Conservation (phyloP, 2,329 filamentous ascomycete genomes). For the Drechslera avenae region DNA sequence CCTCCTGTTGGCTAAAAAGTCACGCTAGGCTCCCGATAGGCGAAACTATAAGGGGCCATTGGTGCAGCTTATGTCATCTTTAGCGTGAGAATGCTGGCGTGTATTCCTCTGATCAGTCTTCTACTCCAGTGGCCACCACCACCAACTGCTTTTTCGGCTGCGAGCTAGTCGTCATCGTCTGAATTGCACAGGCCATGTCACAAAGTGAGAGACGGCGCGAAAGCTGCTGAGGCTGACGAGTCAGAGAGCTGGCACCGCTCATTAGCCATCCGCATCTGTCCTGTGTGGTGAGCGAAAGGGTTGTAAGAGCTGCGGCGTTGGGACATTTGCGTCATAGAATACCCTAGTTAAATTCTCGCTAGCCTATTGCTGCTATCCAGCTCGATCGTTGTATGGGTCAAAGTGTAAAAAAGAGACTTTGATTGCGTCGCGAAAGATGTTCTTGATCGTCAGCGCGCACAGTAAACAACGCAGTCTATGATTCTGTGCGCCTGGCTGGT, state of each 20-base stretch:
- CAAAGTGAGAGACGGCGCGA: background rate
- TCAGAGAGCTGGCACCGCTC: constrained; percentile 1
- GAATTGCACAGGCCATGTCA: background rate
- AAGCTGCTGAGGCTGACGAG: background rate
- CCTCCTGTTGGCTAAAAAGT: too few relatives aligned
- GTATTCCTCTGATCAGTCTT: too few relatives aligned
- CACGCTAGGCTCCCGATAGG: too few relatives aligned
- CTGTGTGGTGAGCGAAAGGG: too few relatives aligned
- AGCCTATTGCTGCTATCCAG: too few relatives aligned
- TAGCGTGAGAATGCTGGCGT: too few relatives aligned
- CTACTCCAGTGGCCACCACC: background rate
- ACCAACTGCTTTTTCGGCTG: background rate
- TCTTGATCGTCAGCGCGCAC: background rate
- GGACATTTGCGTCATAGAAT: too few relatives aligned
- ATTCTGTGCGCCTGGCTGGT: constrained; percentile 2
- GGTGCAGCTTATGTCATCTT: too few relatives aligned
- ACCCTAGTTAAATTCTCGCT: background rate
- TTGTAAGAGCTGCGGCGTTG: background rate
- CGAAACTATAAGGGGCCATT: too few relatives aligned
- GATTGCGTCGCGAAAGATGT: background rate
- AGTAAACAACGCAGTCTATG: background rate
- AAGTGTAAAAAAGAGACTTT: background rate
- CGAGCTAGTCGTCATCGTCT: background rate
- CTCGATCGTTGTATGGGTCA: too few relatives aligned
- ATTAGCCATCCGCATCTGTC: too few relatives aligned